phyloP scores from a whole-genome alignment of 495 filamentous ascomycete species.

The Amphirosellinia nigrospora region DNA sequence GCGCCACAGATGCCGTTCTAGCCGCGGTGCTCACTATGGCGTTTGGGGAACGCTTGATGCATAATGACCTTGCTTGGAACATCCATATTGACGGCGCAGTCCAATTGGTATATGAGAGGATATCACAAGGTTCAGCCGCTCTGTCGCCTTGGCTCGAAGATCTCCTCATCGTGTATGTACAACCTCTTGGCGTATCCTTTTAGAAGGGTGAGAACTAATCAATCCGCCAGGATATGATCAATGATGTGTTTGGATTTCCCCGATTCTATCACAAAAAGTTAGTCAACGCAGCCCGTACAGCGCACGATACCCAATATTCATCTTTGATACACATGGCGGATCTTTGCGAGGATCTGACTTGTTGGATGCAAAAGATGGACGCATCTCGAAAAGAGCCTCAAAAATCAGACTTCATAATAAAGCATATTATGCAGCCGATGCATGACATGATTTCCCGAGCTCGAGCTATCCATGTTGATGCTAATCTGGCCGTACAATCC shows the following conservation, averaged over 20 bases:
- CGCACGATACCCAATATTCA: not conserved
- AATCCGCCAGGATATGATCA: not conserved
- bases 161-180: not conserved
- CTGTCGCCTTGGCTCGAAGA: not conserved
- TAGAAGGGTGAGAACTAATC: not conserved
- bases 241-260: slow-evolving; percentile 13
- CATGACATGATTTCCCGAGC: not conserved
- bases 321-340: not conserved
- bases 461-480: not conserved
- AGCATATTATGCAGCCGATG: slow-evolving; percentile 6
- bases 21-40: slow-evolving; percentile 38
- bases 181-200: not conserved
- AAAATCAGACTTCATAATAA: slow-evolving; percentile 9
- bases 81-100: slow-evolving; percentile 39
- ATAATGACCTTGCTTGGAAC: slow-evolving; percentile 32
- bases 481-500: not conserved
- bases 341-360: not conserved
- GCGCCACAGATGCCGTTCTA: slow-evolving; percentile 33
- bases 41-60: slow-evolving; percentile 31
- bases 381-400: not conserved
- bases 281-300: not conserved
- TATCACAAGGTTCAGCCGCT: slow-evolving; percentile 13
- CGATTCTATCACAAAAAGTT: slow-evolving; percentile 17
- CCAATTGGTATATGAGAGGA: slow-evolving; percentile 33
- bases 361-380: not conserved